A percentile compares a stretch with the other conserved stretches of the same genome.
Conservation (phyloP, 306 rosid genomes). For the Begonia peltatifolia region DNA sequence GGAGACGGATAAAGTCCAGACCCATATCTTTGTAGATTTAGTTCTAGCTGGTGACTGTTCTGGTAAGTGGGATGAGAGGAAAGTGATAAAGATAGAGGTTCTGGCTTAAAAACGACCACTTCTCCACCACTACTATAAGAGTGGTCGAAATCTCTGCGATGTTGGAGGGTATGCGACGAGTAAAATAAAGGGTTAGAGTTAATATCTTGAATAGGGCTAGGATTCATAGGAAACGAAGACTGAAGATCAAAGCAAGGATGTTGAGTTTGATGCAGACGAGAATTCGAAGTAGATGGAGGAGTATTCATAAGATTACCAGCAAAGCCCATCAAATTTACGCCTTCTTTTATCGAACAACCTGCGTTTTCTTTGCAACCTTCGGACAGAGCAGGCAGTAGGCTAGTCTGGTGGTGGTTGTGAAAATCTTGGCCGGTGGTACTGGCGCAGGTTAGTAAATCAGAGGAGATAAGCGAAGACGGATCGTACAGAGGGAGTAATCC, state of each 20-base stretch:
- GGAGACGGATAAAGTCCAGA: conserved; percentile 13
- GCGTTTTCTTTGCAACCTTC: too few species aligned
- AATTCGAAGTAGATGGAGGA: conserved; percentile 15
- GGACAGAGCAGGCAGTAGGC: conserved; percentile 1
- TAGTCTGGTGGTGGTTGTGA: neutral
- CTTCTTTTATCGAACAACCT: conserved; percentile 18
- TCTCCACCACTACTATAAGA: too few species aligned
- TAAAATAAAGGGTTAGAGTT: conserved; percentile 1
- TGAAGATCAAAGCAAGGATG: conserved; percentile 28
- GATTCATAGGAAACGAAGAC: conserved; percentile 8
- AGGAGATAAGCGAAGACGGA: conserved; percentile 30
- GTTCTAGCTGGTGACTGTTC: conserved; percentile 17
- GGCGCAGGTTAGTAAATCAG: conserved; percentile 18
- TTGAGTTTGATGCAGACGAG: too few species aligned
- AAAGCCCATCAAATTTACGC: conserved; percentile 36
- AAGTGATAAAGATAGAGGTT: conserved; percentile 59
- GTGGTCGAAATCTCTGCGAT: too few species aligned
- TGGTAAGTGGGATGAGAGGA: conserved; percentile 29
- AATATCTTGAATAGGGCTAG: conserved; percentile 22
- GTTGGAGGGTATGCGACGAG: too few species aligned
- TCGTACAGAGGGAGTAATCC: conserved; percentile 27
- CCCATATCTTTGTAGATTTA: conserved; percentile 34
- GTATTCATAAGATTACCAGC: conserved; percentile 12
- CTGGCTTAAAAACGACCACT: conserved; percentile 33
- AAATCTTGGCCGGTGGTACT: conserved; percentile 3